Base-by-base conservation (phyloP, 352 stramenopile genomes). In the Pythium periplocum region DNA sequence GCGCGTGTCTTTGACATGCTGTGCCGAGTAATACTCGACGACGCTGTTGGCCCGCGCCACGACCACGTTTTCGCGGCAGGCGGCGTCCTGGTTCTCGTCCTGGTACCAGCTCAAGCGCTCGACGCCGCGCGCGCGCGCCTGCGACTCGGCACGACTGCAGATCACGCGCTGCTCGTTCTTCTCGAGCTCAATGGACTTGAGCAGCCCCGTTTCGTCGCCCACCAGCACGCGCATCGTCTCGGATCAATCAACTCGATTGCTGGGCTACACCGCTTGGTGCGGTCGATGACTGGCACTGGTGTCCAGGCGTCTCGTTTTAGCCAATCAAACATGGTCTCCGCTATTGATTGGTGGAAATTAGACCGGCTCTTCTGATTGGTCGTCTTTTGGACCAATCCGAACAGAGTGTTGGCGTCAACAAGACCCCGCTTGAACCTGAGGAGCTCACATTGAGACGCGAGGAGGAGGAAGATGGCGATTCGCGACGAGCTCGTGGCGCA, bases 141-240 rank as follows among this genome's bases (percentile, higher is more conserved):
- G 78, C 11, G 66, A 63, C 44, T 86, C 51, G 10, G 39, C 36
- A 26, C 66, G 65, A 64, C 62, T 83, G 40, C 55, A 75, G 45
- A 87, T 55, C 39, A 90, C 69, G 46, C 65, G 64, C 71, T 84
- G 75, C 64, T 88, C 73, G 48, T 71, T 75, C 56, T 70, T 83
- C 68, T 94, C 79, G 3, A 92, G 66, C 66, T 77, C 73, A 32
- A 91, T 71, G 35, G 73, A 87, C 78, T 94, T 94, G 63, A 92
- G 61, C 55, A 94, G 55, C 6, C 83, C 83, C 1, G 78, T 92
- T 64, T 94, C 83, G 66, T 94, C 83, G 48, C 73, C 83, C 39
- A 89, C 70, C 12, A 94, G 47, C 56, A 94, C 71, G 33, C 78
- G 79, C 79, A 93, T 92, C 4, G 12, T 62, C 52, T 48, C 31